These are phyloP conservation scores for Penicillium herquei DNA, from an alignment of 495 filamentous ascomycete species.

Conservation along the genomic window DNA sequence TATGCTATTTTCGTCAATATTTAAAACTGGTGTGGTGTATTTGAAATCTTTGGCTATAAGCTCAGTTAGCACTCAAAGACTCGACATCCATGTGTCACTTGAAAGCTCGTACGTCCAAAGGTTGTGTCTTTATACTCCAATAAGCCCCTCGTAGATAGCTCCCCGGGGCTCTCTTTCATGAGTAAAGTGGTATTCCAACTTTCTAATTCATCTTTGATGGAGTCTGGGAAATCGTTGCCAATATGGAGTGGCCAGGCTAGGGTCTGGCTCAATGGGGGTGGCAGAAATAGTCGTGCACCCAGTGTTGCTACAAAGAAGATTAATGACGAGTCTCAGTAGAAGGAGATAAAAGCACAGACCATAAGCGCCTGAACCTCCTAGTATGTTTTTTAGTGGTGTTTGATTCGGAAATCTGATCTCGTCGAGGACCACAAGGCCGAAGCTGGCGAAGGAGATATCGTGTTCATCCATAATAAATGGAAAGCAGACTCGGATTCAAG, in stretches of 20 bases:
- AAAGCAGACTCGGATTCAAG: neutral
- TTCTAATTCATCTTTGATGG: constrained; percentile 52
- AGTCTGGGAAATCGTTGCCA: constrained; percentile 72
- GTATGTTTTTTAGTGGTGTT: constrained; percentile 24
- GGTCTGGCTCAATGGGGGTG: constrained; percentile 27
- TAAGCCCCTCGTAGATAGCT: constrained; percentile 35
- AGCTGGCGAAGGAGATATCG: constrained; percentile 26
- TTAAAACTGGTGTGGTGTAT: constrained; percentile 62
- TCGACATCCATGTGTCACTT: neutral
- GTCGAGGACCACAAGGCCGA: constrained; percentile 38
- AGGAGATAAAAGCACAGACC: constrained; percentile 15
- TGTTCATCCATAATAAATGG: neutral
- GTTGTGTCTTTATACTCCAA: constrained; percentile 32
- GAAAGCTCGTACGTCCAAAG: constrained; percentile 37
- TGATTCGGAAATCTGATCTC: constrained; percentile 27
- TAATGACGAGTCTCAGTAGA: neutral
- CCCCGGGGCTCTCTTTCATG: constrained; percentile 76
- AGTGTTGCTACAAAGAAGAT: constrained; percentile 25
- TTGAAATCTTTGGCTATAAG: constrained; percentile 61
- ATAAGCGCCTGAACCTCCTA: constrained; percentile 38
- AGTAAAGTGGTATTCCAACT: constrained; percentile 63
- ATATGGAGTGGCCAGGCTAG: constrained; percentile 82
- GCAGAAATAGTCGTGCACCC: constrained; percentile 31
- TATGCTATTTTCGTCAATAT: constrained; percentile 9
- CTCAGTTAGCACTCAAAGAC: constrained; percentile 4